Conservation (phyloP, 2,329 filamentous ascomycete species). For the Ceratocystis colombiana region DNA sequence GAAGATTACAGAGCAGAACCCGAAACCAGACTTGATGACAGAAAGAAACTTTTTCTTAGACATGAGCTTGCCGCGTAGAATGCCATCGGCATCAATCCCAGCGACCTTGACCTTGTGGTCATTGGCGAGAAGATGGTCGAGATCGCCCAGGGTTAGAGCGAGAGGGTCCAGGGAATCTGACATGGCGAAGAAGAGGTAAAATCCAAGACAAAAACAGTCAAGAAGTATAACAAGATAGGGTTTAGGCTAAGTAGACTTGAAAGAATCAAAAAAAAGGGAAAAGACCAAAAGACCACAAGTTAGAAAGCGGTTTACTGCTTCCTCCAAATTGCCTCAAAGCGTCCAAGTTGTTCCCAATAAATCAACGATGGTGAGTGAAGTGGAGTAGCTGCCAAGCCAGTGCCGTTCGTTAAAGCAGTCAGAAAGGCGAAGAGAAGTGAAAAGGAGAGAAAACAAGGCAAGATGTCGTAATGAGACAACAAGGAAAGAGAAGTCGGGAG, state of each 20-base stretch:
- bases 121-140: constrained; percentile 56
- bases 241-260: neutral
- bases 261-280: neutral
- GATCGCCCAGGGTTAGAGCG: constrained; percentile 54
- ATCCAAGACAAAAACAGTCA: neutral
- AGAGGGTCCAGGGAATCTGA: constrained; percentile 30
- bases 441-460: constrained; percentile 8
- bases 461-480: constrained; percentile 2
- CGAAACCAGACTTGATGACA: constrained; percentile 69
- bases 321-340: constrained; percentile 8
- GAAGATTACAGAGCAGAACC: constrained; percentile 89
- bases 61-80: constrained; percentile 79
- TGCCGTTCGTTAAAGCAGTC: neutral
- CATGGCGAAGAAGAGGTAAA: constrained; percentile 28
- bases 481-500: neutral
- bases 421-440: no score
- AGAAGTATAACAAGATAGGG: neutral
- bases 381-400: constrained; percentile 10
- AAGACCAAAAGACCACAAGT: neutral
- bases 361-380: neutral
- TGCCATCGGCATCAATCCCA: constrained; percentile 77
- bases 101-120: constrained; percentile 79
- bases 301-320: neutral
- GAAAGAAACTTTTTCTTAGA: constrained; percentile 89
- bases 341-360: neutral